Percentiles rank a stretch among this genome's conserved stretches.
phyloP scores from a whole-genome alignment of 2,329 filamentous ascomycete species.

The Trichophyton benhamiae region DNA sequence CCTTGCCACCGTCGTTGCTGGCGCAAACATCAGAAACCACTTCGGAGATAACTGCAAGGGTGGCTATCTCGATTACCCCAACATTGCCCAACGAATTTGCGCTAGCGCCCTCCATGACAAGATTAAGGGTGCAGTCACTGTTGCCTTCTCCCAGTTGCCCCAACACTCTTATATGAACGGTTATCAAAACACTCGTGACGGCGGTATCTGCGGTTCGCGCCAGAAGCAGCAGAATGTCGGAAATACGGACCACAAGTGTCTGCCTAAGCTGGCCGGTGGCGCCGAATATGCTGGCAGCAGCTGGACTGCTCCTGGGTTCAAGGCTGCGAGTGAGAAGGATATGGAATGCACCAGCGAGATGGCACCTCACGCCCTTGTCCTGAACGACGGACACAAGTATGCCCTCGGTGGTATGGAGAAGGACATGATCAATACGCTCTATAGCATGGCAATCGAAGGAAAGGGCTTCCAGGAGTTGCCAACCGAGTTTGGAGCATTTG shows the following conservation, averaged over 20 bases:
- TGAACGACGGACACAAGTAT: slow-evolving; percentile 2
- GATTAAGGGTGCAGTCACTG: neutral
- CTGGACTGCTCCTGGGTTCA: neutral
- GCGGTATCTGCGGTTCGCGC: neutral
- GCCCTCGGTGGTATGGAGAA: neutral
- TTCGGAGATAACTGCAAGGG: neutral
- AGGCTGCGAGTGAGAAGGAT: neutral
- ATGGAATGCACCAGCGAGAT: neutral
- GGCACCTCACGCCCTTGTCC: slow-evolving; percentile 1
- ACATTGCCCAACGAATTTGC: neutral
- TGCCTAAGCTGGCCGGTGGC: neutral
- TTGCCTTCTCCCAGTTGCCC: too few relatives aligned
- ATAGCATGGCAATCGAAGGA: neutral
- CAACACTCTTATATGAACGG: neutral
- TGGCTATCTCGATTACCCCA: neutral
- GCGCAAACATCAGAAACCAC: neutral
- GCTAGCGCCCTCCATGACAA: neutral
- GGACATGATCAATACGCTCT: neutral
- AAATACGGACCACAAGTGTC: neutral
- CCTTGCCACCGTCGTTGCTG: neutral
- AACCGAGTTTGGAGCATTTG: neutral
- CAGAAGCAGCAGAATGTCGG: neutral
- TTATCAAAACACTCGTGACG: neutral
- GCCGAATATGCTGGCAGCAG: neutral
- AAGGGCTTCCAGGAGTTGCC: neutral